phyloP scores from a whole-genome alignment of 2,329 filamentous ascomycete genomes.

The Corniculantispora saksenae region DNA sequence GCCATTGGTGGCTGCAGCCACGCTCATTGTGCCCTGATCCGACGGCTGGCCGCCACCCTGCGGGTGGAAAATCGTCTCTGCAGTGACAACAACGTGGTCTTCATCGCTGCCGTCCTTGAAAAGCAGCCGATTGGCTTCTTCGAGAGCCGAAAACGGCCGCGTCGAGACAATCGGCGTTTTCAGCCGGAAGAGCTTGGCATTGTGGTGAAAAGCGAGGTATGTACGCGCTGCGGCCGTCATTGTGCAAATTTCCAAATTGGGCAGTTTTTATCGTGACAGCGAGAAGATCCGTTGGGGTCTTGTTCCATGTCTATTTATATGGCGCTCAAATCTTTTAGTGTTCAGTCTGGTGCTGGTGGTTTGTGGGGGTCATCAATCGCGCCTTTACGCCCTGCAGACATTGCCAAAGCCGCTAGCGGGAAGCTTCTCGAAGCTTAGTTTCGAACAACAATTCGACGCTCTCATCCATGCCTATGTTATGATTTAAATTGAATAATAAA shows the following conservation, averaged over 20 bases:
- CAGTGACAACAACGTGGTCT: constrained; percentile 60
- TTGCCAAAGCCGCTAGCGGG: background rate
- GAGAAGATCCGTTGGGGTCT: background rate
- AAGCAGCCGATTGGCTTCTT: constrained; percentile 52
- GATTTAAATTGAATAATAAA: background rate
- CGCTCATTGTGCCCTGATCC: constrained; percentile 61
- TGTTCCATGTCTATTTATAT: background rate
- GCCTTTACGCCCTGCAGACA: constrained; percentile 15
- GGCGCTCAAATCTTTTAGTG: background rate
- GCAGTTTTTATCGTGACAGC: background rate
- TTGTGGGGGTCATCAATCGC: constrained; percentile 15
- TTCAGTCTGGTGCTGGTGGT: background rate
- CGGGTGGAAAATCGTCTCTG: constrained; percentile 72
- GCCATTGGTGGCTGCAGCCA: constrained; percentile 20
- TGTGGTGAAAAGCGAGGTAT: constrained; percentile 46
- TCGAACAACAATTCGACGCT: background rate
- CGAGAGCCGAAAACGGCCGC: constrained; percentile 49
- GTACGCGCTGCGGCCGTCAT: constrained; percentile 34
- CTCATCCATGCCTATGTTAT: background rate
- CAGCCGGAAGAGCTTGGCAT: constrained; percentile 45
- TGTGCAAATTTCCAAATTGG: background rate
- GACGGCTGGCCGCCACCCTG: constrained; percentile 76
- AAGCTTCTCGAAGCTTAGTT: constrained; percentile 9
- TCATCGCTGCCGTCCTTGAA: constrained; percentile 57
- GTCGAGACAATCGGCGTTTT: constrained; percentile 48